These are phyloP conservation scores for Kuraishia piskuri DNA, from an alignment of 805 yeast species.

Conservation along the genomic window DNA sequence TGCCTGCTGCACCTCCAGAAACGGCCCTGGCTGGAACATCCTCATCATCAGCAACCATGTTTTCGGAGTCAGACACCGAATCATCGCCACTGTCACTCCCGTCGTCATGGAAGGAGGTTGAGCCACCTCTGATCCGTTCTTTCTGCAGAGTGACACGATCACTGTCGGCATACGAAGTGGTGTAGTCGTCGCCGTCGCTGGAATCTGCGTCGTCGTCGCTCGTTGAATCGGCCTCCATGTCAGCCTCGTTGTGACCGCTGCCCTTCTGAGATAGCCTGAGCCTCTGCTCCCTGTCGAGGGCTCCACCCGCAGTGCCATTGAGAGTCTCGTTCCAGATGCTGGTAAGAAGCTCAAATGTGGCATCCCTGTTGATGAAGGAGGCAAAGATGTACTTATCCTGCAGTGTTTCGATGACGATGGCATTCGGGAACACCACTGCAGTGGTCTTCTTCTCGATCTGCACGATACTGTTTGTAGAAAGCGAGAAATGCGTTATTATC, in stretches of 20 bases:
- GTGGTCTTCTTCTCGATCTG: constrained; percentile 59
- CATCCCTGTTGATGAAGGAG: constrained; percentile 53
- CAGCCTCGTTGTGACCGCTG: constrained; percentile 13
- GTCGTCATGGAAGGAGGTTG: constrained; percentile 1
- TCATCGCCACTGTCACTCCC: constrained; percentile 18
- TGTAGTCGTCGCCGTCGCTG: constrained; percentile 16
- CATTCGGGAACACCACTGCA: constrained; percentile 63
- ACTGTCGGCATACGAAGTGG: background rate
- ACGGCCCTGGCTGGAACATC: background rate
- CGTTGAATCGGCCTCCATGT: constrained; percentile 9
- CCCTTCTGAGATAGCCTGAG: background rate
- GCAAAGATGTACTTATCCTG: constrained; percentile 60
- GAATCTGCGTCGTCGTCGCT: constrained; percentile 11
- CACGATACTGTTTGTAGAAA: constrained; percentile 54
- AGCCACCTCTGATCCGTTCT: background rate
- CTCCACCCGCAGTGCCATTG: constrained; percentile 11
- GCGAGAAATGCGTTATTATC: constrained; percentile 48
- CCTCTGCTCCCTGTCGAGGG: background rate
- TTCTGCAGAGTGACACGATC: background rate
- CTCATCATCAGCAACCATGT: constrained; percentile 21
- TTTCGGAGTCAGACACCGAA: constrained; percentile 19
- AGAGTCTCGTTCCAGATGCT: constrained; percentile 51
- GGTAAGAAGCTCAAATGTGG: constrained; percentile 39
- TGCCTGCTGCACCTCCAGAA: constrained; percentile 10
- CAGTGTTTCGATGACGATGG: constrained; percentile 52